Base-by-base conservation (phyloP, 768 basidiomycete species). In the Mycena belliarum region DNA sequence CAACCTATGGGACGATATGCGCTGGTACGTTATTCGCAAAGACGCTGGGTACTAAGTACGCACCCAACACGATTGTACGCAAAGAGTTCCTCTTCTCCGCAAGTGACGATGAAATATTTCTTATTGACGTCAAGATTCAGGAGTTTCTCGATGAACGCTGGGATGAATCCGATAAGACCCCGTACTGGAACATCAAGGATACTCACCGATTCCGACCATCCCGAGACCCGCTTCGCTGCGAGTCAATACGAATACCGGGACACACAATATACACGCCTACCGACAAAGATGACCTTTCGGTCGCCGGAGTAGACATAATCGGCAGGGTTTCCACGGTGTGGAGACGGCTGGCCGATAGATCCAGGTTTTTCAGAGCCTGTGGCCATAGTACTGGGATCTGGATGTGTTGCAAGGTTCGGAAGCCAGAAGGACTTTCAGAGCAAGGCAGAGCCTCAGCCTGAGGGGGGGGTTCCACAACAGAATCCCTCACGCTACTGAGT, bases 121-220 rank as follows among this genome's bases (percentile, higher is more conserved):
- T 73, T 72, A 4, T 68, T 68, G 20, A 78, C 75, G 62, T 88
- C 84, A 25, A 84, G 75, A 53, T 78, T 76, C 41, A 88, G 75
- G 28, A 89, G 72, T 63, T 88, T 88, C 66, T 88, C 86, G 63
- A 88, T 86, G 72, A 88, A 88, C 0, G 85, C 86, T 80, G 51
- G 0, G 35, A 21, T 28, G 25, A 25, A 7, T 29, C 48, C 14
- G 49, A 51, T 46, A 20, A 50, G 40, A 18, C 41, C 29, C 14
- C 29, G 25, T 35, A 12, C 21, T 11, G 37, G 33, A 32, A 32
- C 14, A 4, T 50, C 12, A 21, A 15, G n/a, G 16, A 26, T 33
- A 55, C 71, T 51, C 40, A 81, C 81, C 82, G 40, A 82, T 83
- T 23, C 83, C 84, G 45, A 85, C 82, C 84, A 86, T 85, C 18